phyloP scores from a whole-genome alignment of 148 eudicot genomes.

The Nepenthes gracilis region DNA sequence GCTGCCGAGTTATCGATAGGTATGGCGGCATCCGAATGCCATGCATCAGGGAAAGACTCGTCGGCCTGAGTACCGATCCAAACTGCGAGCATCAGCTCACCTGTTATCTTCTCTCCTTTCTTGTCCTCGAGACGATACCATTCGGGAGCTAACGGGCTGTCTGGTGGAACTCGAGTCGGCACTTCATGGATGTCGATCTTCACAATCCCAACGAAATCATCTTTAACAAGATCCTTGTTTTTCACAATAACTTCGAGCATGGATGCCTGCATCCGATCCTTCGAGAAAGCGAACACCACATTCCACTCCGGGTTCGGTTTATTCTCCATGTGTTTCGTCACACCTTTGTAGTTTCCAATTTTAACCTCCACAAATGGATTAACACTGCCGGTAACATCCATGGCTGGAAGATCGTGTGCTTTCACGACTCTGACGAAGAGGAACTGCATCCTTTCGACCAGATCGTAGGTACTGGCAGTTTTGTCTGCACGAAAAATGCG shows the following conservation, averaged over 20 bases:
- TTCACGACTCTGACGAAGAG: constrained; percentile 54
- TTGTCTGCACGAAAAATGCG: constrained; percentile 37
- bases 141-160: constrained; percentile 63
- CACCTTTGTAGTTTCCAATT: constrained; percentile 54
- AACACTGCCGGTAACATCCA: constrained; percentile 54
- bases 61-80: constrained; percentile 74
- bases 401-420: constrained; percentile 54
- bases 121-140: constrained; percentile 60
- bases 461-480: constrained; percentile 40
- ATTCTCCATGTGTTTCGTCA: constrained; percentile 47
- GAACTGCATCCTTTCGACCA: constrained; percentile 58
- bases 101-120: constrained; percentile 39
- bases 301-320: constrained; percentile 51
- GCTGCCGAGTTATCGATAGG: constrained; percentile 33
- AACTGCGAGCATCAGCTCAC: constrained; percentile 63
- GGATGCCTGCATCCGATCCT: constrained; percentile 48
- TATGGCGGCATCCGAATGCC: constrained; percentile 55
- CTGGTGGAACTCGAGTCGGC: constrained; percentile 59
- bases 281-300: constrained; percentile 56
- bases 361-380: constrained; percentile 57
- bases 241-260: constrained; percentile 45
- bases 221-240: constrained; percentile 50
- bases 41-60: constrained; percentile 64
- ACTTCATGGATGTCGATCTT: constrained; percentile 55
- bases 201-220: constrained; percentile 48